Base-by-base conservation (phyloP, 2,329 filamentous ascomycete species). In the Magnaporthiopsis rhizophila region DNA sequence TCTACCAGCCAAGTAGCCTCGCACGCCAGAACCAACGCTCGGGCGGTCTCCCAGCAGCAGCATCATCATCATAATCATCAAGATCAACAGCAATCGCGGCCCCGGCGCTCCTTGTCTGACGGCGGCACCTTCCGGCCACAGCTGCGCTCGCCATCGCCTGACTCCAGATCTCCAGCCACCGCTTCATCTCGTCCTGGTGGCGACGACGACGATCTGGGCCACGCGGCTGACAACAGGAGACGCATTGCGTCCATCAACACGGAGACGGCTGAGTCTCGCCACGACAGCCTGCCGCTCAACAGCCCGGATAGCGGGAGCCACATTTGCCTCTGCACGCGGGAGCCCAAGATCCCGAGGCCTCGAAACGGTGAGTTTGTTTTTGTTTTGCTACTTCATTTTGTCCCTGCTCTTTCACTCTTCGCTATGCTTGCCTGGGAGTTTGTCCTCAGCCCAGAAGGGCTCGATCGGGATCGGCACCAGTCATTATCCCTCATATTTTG, bases 331-430 rank as follows among this genome's bases (percentile, higher is more conserved):
- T 86, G 84, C 69, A 79, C 81, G 15, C 81, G 82, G 59, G 78
- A 80, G 24, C 83, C 83, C 5, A 86, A 85, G 71, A 81, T 86
- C 60, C 84, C 83, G 3, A 77, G 84, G 65, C 84, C 84, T 64
- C 77, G 83, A 60, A 86, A 86, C 71, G 83, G 84, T 86, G 75
- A 76, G 83, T 77, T 58, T 65, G 63, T 45, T 66, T 64, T 50
- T 63, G 63, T 66, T 63, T 64, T 66, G 11, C 38, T 21, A 6
- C 15, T 21, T 3, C 62, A 59, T 65, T 65, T 32, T 61, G 58
- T 59, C 64, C 67, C 59, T 66, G n/a, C 24, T n/a, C 24, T 30
- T 56, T 34, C 26, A 7, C 30, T 30, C 6, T 30, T 30, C 30
- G 6, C 30, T 7, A 30, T 30, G 30, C 30, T 30, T 30, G 30